Conservation (phyloP, 225 moss, liverwort and hornwort species). For the Bryum argenteum region DNA sequence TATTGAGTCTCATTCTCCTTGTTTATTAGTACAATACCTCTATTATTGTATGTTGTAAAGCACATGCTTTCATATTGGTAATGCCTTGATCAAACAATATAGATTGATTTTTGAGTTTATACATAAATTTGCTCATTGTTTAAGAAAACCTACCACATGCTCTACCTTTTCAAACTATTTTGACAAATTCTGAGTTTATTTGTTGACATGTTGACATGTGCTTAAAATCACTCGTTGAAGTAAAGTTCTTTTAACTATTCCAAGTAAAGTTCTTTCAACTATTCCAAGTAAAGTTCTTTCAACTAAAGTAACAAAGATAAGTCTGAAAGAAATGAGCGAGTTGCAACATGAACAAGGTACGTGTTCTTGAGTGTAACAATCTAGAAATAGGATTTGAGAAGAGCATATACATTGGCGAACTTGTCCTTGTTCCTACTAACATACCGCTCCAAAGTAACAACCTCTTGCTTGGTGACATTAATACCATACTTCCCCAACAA, state of each 20-base stretch:
- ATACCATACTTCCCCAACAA: slow-evolving; percentile 39
- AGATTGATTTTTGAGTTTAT: too few species aligned
- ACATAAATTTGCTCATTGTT: too few species aligned
- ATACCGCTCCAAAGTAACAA: slow-evolving; percentile 43
- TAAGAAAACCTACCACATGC: not conserved
- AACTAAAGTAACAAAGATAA: not conserved
- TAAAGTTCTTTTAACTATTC: not conserved
- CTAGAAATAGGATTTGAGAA: slow-evolving; percentile 51
- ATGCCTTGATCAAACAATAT: too few species aligned
- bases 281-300: not conserved
- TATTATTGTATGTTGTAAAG: too few species aligned
- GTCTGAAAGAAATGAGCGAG: not conserved
- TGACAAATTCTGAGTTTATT: not conserved
- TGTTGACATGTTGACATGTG: not conserved
- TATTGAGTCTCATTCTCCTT: too few species aligned
- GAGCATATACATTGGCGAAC: slow-evolving; percentile 33
- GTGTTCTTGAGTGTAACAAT: not conserved
- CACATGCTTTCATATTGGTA: too few species aligned
- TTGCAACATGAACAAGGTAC: not conserved
- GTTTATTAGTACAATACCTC: too few species aligned
- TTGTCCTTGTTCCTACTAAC: slow-evolving; percentile 34
- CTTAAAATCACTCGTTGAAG: not conserved
- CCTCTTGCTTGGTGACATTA: slow-evolving; percentile 47
- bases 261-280: not conserved
- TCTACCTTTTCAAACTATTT: accelerated